phyloP scores from a whole-genome alignment of 805 yeast genomes.

The Candida peoriensis region DNA sequence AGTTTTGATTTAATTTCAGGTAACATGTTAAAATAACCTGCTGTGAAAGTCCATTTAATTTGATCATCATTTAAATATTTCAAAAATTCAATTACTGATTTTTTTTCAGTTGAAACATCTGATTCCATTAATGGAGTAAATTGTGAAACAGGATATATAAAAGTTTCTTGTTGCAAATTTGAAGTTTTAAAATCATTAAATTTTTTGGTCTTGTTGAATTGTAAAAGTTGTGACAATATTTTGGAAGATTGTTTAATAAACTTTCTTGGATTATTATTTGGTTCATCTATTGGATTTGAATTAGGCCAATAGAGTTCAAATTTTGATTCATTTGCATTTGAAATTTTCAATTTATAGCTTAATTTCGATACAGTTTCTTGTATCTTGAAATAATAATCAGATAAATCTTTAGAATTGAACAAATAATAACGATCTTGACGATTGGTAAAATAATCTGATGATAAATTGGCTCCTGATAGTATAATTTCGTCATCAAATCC shows the following conservation, averaged over 20 bases:
- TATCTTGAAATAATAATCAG: conserved; percentile 71
- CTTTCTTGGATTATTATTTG: conserved; percentile 46
- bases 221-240: conserved; percentile 54
- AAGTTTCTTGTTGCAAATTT: conserved; percentile 39
- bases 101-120: conserved; percentile 78
- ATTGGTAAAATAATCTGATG: conserved; percentile 87
- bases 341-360: conserved; percentile 59
- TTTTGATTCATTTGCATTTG: conserved; percentile 37
- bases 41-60: conserved; percentile 82
- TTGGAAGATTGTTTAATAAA: conserved; percentile 54
- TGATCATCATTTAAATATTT: conserved; percentile 49
- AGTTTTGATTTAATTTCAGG: conserved; percentile 62
- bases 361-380: conserved; percentile 63
- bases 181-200: conserved; percentile 13
- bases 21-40: conserved; percentile 92
- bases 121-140: conserved; percentile 73
- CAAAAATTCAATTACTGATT: conserved; percentile 56
- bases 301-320: conserved; percentile 72
- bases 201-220: conserved; percentile 35
- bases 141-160: conserved; percentile 88
- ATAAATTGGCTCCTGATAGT: conserved; percentile 86
- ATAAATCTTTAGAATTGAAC: conserved; percentile 50
- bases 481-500: conserved; percentile 91
- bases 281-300: conserved; percentile 62
- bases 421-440: conserved; percentile 90